A percentile compares a stretch with the other conserved stretches of the same genome.
Conservation (phyloP, 805 yeast genomes). For the Starmerella scarabaei region DNA sequence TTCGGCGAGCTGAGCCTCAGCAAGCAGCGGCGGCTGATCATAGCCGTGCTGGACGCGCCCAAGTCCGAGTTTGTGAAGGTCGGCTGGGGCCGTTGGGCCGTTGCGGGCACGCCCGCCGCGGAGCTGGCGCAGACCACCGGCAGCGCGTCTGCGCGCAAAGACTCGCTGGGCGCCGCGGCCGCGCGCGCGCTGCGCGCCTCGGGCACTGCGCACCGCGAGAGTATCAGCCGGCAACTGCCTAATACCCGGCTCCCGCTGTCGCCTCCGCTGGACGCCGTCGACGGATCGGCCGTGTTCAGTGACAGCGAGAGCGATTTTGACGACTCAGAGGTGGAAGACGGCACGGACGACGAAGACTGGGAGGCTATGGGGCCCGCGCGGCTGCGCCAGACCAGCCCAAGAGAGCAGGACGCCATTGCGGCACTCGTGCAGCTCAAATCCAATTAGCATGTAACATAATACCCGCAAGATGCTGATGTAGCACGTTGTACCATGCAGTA, state of each 20-base stretch:
- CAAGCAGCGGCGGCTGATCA: conserved; percentile 79
- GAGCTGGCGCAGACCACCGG: background rate
- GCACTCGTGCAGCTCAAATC: conserved; percentile 49
- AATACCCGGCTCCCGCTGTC: conserved; percentile 26
- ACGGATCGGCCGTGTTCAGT: conserved; percentile 18
- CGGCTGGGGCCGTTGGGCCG: conserved; percentile 98
- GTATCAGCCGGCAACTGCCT: conserved; percentile 21
- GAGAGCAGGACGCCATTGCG: conserved; percentile 47
- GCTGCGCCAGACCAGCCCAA: conserved; percentile 28
- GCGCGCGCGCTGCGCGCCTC: conserved; percentile 1
- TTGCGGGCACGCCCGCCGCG: conserved; percentile 29
- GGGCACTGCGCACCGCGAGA: conserved; percentile 11
- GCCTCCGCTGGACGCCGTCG: conserved; percentile 22
- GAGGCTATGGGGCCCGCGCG: conserved; percentile 70
- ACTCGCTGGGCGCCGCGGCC: conserved; percentile 33
- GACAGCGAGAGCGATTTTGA: conserved; percentile 24
- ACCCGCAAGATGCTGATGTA: too few relatives aligned
- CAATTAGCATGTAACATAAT: conserved; percentile 7
- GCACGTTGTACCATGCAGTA: too few relatives aligned
- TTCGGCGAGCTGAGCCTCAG: conserved; percentile 71
- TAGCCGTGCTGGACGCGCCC: conserved; percentile 73
- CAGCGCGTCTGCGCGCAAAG: conserved; percentile 42
- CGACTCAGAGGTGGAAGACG: conserved; percentile 22
- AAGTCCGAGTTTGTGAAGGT: conserved; percentile 68
- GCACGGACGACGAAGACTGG: conserved; percentile 98